phyloP scores from a whole-genome alignment of 495 filamentous ascomycete genomes.

The Glarea lozoyensis region DNA sequence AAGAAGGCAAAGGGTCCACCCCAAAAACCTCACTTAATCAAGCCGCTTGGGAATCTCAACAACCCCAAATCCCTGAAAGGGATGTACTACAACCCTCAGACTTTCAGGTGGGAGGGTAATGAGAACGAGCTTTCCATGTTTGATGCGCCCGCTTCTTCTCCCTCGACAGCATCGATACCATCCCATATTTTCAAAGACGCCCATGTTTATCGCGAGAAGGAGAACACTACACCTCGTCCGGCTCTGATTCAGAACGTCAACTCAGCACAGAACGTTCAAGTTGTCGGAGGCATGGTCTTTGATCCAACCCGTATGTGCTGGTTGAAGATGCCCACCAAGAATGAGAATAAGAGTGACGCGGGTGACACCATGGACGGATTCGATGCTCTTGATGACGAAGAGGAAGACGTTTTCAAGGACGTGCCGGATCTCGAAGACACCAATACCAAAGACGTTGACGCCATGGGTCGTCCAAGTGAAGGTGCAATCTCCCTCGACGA shows the following conservation, averaged over 20 bases:
- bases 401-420: slow-evolving; percentile 46
- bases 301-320: slow-evolving; percentile 94
- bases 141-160: slow-evolving; percentile 40
- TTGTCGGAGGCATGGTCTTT: slow-evolving; percentile 93
- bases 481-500: slow-evolving; percentile 48
- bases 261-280: slow-evolving; percentile 67
- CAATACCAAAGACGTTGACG: slow-evolving; percentile 26
- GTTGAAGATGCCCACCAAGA: slow-evolving; percentile 52
- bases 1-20: slow-evolving; percentile 51
- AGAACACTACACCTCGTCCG: slow-evolving; percentile 61
- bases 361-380: slow-evolving; percentile 61
- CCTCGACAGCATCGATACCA: slow-evolving; percentile 35
- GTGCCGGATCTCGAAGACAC: slow-evolving; percentile 45
- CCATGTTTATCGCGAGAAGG: slow-evolving; percentile 31
- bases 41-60: slow-evolving; percentile 53
- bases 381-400: slow-evolving; percentile 61
- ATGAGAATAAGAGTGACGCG: slow-evolving; percentile 21
- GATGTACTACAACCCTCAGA: slow-evolving; percentile 86
- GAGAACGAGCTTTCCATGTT: slow-evolving; percentile 75
- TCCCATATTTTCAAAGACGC: slow-evolving; percentile 34
- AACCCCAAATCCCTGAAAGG: slow-evolving; percentile 72
- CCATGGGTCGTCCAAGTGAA: slow-evolving; percentile 25
- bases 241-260: slow-evolving; percentile 90
- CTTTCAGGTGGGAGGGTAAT: slow-evolving; percentile 91
- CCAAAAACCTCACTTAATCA: slow-evolving; percentile 63